Base-by-base conservation (phyloP, 495 filamentous ascomycete species). In the Cercophora samala region DNA sequence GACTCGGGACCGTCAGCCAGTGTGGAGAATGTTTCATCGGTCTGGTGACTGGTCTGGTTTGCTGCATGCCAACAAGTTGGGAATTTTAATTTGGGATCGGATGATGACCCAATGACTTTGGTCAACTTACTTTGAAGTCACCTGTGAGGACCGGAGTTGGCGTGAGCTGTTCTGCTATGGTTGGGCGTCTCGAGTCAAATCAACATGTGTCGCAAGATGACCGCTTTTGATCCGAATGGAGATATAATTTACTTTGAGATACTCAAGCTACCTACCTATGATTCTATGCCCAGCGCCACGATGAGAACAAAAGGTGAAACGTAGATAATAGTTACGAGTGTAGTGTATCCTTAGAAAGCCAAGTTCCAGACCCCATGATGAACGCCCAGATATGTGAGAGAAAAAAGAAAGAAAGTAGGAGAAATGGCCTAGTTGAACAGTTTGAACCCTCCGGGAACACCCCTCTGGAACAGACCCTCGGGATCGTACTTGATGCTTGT, bases 401-500 rank as follows among this genome's bases (percentile, higher is more conserved):
- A 46, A 46, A 17, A 46, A 46, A 46, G 15, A 11, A 0, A 46
- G 2, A 5, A 46, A 46, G 29, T 4, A 32, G 29, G 29, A 46
- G 15, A 46, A 46, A 46, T 13, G 37, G 15, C 37, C 13, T 9
- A 46, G 8, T 46, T 46, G 52, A 75, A 67, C 2, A 75, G 22
- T 53, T 76, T 76, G 62, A 71, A 77, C 0, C 72, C 75, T 2
- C 72, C 72, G 0, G 72, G 71, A 6, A 80, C 74, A 25, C 71
- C 72, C 42, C 66, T 79, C 75, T 85, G 82, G 66, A 86, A 86
- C 5, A 85, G 64, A 8, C 75, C 78, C 1, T 76, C 64, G 0
- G 83, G 83, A 65, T 87, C 85, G 67, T 83, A 87, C 72, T 82
- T 80, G 65, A 70, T 69, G 1, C 76, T 79, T 52, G 79, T 75